Evolutionary conservation across 78 protist genomes (phyloP).

Genomic region (Dictyostelium capitatum): DNA sequence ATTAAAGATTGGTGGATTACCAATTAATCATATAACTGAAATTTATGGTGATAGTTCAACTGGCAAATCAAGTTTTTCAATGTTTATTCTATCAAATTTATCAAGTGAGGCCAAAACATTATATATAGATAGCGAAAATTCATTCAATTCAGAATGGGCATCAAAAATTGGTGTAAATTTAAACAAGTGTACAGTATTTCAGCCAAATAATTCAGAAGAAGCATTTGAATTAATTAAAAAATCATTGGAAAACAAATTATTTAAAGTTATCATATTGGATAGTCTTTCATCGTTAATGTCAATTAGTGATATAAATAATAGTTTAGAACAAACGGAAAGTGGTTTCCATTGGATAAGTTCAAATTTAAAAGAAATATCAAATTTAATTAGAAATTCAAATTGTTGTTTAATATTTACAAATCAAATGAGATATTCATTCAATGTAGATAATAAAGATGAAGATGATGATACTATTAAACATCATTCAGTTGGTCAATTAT

Average conservation of each 20-base stretch:
- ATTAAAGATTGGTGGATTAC: slow-evolving; percentile 54
- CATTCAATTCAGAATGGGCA: slow-evolving; percentile 63
- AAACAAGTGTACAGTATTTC: slow-evolving; percentile 7
- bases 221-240: slow-evolving; percentile 1
- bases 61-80: slow-evolving; percentile 63
- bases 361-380: not conserved
- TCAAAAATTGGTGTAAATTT: not conserved
- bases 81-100: not conserved
- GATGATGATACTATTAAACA: not conserved
- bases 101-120: not conserved
- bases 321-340: not conserved
- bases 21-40: slow-evolving; percentile 47
- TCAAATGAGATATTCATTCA: slow-evolving; percentile 43
- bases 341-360: not conserved
- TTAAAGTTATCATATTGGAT: slow-evolving; percentile 39
- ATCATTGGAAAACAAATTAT: slow-evolving; percentile 1
- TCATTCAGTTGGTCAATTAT: not conserved
- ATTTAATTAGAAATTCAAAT: slow-evolving; percentile 2
- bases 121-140: slow-evolving; percentile 66
- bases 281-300: slow-evolving; percentile 25
- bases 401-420: slow-evolving; percentile 37
- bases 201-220: slow-evolving; percentile 47
- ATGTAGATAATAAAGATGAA: slow-evolving; percentile 1
- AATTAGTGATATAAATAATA: not conserved
- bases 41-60: slow-evolving; percentile 48